Conservation (phyloP, 352 stramenopile species). For the Globisporangium emineosum region DNA sequence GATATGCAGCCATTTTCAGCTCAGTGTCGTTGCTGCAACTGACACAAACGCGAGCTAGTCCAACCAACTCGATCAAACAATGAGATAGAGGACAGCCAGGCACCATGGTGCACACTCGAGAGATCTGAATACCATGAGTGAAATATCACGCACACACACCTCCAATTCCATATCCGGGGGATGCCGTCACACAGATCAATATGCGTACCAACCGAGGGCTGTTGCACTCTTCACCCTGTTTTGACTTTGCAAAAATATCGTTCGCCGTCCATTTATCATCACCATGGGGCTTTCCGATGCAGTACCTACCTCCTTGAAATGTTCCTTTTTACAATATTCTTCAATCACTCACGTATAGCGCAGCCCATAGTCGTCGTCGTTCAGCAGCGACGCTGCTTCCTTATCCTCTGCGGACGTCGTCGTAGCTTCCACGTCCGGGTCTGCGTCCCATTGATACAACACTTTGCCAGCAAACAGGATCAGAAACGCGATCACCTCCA, state of each 20-base stretch:
- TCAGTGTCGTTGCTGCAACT: constrained; percentile 8
- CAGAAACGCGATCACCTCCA: constrained; percentile 70
- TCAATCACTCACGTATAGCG: constrained; percentile 54
- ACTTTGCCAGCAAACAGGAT: constrained; percentile 66
- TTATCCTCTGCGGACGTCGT: constrained; percentile 84
- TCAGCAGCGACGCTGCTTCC: constrained; percentile 71
- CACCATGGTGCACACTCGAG: not conserved
- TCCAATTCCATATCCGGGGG: not conserved
- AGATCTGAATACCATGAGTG: constrained; percentile 15
- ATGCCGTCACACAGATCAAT: constrained; percentile 1
- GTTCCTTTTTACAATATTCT: not conserved
- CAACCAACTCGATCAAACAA: no score
- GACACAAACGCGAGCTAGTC: not conserved
- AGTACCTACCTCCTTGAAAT: not conserved
- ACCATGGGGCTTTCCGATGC: not conserved
- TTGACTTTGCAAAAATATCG: not conserved
- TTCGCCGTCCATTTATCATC: constrained; percentile 1
- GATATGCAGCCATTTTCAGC: not conserved
- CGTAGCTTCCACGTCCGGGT: constrained; percentile 75
- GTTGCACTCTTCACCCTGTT: not conserved
- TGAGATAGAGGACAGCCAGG: not conserved
- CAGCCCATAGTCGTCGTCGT: constrained; percentile 67
- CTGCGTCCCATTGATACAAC: constrained; percentile 78
- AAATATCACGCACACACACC: not conserved
- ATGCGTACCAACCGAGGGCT: not conserved